phyloP scores from a whole-genome alignment of 805 yeast species.

The Myxozyma sirexii region DNA sequence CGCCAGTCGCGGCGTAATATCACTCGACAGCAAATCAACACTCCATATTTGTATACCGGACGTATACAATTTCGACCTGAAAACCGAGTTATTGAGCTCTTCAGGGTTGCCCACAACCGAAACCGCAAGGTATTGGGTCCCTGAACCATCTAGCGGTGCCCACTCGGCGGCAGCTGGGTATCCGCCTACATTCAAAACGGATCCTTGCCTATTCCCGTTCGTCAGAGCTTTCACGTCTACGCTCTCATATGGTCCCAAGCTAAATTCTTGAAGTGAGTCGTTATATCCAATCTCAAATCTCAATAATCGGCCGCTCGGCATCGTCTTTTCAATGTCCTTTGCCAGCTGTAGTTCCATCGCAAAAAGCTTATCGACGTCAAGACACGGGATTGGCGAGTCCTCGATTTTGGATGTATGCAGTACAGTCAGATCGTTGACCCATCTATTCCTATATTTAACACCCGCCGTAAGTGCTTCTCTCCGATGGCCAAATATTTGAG shows the following conservation, averaged over 20 bases:
- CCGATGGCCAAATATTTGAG: slow-evolving; percentile 14
- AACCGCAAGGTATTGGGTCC: slow-evolving; percentile 23
- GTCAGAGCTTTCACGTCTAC: background rate
- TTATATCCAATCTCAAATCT: slow-evolving; percentile 7
- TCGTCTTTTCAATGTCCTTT: background rate
- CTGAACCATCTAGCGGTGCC: slow-evolving; percentile 25
- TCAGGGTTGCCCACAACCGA: slow-evolving; percentile 13
- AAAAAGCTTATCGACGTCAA: background rate
- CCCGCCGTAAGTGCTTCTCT: slow-evolving; percentile 1
- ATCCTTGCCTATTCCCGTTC: slow-evolving; percentile 17
- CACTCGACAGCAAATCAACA: background rate
- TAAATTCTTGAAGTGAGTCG: background rate
- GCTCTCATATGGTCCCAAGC: background rate
- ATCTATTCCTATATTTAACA: slow-evolving; percentile 14
- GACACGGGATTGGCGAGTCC: background rate
- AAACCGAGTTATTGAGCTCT: slow-evolving; percentile 12
- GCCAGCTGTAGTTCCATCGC: background rate
- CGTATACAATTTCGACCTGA: background rate
- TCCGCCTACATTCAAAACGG: slow-evolving; percentile 23
- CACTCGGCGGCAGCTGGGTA: slow-evolving; percentile 27
- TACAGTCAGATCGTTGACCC: slow-evolving; percentile 24
- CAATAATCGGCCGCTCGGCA: background rate
- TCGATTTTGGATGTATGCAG: slow-evolving; percentile 1
- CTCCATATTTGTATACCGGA: slow-evolving; percentile 33
- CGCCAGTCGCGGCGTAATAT: slow-evolving; percentile 7